A percentile compares a stretch with the other conserved stretches of the same genome.
phyloP scores from a whole-genome alignment of 331 rosid species.

The Malus hybrid region DNA sequence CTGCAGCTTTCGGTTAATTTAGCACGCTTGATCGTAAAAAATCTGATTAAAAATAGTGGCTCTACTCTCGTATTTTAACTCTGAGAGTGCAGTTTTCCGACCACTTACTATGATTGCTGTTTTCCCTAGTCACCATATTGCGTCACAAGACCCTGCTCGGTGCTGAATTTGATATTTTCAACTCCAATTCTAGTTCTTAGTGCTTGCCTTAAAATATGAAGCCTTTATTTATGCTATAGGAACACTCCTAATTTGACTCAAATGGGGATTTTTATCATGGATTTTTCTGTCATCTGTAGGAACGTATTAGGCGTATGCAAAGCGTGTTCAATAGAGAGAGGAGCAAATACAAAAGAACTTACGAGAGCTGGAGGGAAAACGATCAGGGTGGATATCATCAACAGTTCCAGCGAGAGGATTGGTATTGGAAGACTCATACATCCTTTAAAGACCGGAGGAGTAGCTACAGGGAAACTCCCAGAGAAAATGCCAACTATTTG shows the following conservation, averaged over 20 bases:
- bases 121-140: neutral
- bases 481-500: constrained; percentile 46
- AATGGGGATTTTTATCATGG: neutral
- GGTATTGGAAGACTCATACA: constrained; percentile 87
- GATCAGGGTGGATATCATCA: constrained; percentile 48
- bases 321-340: constrained; percentile 93
- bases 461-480: constrained; percentile 55
- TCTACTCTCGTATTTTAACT: neutral
- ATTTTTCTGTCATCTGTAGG: constrained; percentile 34
- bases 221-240: neutral
- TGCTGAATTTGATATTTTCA: neutral
- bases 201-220: neutral
- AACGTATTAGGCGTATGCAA: constrained; percentile 91
- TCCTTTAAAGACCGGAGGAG: constrained; percentile 55
- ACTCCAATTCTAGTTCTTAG: neutral
- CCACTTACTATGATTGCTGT: neutral
- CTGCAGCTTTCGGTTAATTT: neutral
- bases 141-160: neutral
- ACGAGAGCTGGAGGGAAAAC: constrained; percentile 73
- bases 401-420: constrained; percentile 82
- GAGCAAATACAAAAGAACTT: constrained; percentile 58
- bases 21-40: neutral
- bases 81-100: neutral
- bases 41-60: neutral
- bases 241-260: neutral